These are phyloP conservation scores for Spatholobus suberectus DNA, from an alignment of 306 rosid genomes.

Conservation along the genomic window DNA sequence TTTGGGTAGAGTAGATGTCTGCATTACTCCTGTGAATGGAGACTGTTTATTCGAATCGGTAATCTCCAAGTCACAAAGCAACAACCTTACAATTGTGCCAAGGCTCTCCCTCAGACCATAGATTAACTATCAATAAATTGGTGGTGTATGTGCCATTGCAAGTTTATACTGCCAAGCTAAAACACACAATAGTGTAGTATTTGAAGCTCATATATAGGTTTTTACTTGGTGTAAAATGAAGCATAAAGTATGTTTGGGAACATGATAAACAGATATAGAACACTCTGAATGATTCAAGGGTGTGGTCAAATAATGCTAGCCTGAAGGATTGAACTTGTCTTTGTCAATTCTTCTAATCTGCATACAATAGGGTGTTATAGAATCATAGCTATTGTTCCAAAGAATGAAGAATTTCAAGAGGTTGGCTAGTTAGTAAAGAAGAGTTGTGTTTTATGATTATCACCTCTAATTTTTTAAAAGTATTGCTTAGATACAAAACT, in stretches of 20 bases:
- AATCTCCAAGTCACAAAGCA: not conserved
- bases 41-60: not conserved
- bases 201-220: not conserved
- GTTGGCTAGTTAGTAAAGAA: not conserved
- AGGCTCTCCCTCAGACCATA: not conserved
- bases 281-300: not conserved
- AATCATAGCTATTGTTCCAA: not conserved
- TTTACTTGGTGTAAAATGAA: not conserved
- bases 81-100: not conserved
- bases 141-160: not conserved
- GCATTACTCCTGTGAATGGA: not conserved
- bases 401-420: slow-evolving; percentile 12
- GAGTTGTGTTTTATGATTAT: slow-evolving; percentile 19
- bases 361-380: not conserved
- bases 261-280: not conserved
- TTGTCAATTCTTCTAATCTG: slow-evolving; percentile 10
- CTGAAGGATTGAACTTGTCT: not conserved
- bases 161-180: not conserved
- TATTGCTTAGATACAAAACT: not conserved
- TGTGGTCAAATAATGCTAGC: not conserved
- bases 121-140: not conserved
- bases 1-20: not conserved
- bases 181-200: not conserved
- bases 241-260: slow-evolving; percentile 13
- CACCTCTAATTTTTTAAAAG: not conserved